Base-by-base conservation (phyloP, 192 early-diverging fungal genomes). In the Linnemannia hyalina region DNA sequence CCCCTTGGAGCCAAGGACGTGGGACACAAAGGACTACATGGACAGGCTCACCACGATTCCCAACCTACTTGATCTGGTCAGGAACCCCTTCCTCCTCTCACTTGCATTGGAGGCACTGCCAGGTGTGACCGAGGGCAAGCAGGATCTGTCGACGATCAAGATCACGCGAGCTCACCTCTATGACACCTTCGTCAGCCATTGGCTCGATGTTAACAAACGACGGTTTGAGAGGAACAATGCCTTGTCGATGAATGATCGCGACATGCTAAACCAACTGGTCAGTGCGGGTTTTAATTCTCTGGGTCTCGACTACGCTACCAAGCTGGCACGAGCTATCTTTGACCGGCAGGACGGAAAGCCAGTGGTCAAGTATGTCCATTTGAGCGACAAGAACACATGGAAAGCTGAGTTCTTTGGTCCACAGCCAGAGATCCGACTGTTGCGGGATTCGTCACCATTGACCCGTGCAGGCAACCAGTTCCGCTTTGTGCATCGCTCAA, bases 291-390 rank as follows among this genome's bases (percentile, higher is more conserved):
- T 77, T 29, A 0, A 3, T 13, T 42, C 57, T 0, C 13, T 29
- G 18, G 75, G 44, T 23, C n/a, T 77, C 0, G 36, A 20, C 3
- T 77, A 32, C 32, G 1, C 68, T 1, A 69, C 38, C 11, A 32
- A 47, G 6, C 11, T 77, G 38, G 4, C 63, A 8, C 22, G n/a
- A 35, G 38, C 22, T 3, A 68, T 77, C 6, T 77, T 29, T 29
- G 42, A 77, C 0, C 22, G 47, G 3, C 75, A 78, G 52, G 60
- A 52, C 0, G 77, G 77, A 54, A 70, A 71, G 10, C 47, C 77
- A 6, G 35, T 71, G 11, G 77, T 78, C 18, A 47, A 70, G 35
- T 78, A 78, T 32, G 60, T 55, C 32, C 74, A 23, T 0, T 60
- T 36, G 3, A n/a, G 55, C 9, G 35, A 75, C 52, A 20, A 57